Conservation (phyloP, 1,139 yeast genomes). For the Saccharomycopsis hybrid region DNA sequence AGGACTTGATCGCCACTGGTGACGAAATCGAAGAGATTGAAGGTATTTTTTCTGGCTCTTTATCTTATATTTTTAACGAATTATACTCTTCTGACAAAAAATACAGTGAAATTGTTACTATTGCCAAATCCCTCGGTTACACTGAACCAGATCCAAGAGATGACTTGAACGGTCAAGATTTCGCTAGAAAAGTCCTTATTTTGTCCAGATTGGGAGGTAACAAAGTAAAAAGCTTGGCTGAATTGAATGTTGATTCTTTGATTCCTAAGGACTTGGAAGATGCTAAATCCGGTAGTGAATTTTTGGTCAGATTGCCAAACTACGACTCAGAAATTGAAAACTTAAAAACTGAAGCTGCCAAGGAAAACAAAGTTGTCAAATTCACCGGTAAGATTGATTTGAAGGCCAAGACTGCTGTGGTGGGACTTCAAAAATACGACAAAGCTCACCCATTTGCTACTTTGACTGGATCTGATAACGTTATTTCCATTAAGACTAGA, state of each 20-base stretch:
- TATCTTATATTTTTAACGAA: slow-evolving; percentile 93
- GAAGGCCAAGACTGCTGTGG: slow-evolving; percentile 59
- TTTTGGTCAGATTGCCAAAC: slow-evolving; percentile 70
- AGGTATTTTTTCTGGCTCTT: slow-evolving; percentile 94
- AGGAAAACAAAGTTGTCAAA: slow-evolving; percentile 80
- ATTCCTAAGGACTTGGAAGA: slow-evolving; percentile 79
- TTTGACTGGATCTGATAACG: slow-evolving; percentile 92
- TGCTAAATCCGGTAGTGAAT: slow-evolving; percentile 70
- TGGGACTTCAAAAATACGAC: slow-evolving; percentile 81
- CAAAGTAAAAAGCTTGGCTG: slow-evolving; percentile 78
- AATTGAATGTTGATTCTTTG: slow-evolving; percentile 93
- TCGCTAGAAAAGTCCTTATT: slow-evolving; percentile 95
- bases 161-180: slow-evolving; percentile 94
- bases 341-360: slow-evolving; percentile 73
- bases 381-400: slow-evolving; percentile 90
- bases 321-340: slow-evolving; percentile 75
- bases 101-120: slow-evolving; percentile 83
- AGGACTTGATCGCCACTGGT: slow-evolving; percentile 84
- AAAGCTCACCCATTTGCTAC: slow-evolving; percentile 93
- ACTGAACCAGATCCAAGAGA: slow-evolving; percentile 99
- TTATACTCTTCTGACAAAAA: slow-evolving; percentile 68
- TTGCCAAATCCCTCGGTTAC: slow-evolving; percentile 87
- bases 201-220: slow-evolving; percentile 89
- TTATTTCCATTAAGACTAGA: slow-evolving; percentile 81
- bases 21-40: slow-evolving; percentile 86